phyloP scores from a whole-genome alignment of 208 protist genomes.

The Crithidia acanthocephali region DNA sequence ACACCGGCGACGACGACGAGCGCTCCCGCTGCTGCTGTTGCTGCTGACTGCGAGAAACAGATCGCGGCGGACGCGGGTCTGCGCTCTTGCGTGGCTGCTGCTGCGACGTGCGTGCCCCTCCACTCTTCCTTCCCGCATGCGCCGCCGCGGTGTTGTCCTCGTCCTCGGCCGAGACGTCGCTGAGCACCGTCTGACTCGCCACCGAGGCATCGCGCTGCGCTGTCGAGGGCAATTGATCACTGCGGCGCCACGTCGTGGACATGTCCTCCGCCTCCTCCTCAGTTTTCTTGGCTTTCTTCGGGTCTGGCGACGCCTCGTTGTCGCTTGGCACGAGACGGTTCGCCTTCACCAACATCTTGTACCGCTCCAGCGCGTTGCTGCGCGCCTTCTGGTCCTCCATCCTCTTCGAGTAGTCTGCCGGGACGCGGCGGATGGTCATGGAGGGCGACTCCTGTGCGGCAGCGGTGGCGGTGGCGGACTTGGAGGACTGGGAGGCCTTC shows the following conservation, averaged over 20 bases:
- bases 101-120: neutral
- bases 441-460: slow-evolving; percentile 35
- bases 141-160: neutral
- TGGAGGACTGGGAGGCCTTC: slow-evolving; percentile 2
- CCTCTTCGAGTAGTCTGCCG: slow-evolving; percentile 50
- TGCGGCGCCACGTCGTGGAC: slow-evolving; percentile 20
- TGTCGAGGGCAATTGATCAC: neutral
- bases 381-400: slow-evolving; percentile 56
- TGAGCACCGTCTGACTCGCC: slow-evolving; percentile 28
- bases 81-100: neutral
- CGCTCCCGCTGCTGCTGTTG: slow-evolving; percentile 7
- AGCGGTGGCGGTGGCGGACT: slow-evolving; percentile 6
- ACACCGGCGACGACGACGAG: slow-evolving; percentile 12
- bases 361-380: slow-evolving; percentile 59
- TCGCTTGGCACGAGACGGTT: slow-evolving; percentile 28
- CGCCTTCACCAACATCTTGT: slow-evolving; percentile 54
- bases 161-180: slow-evolving; percentile 25
- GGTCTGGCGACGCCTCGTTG: slow-evolving; percentile 10
- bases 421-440: slow-evolving; percentile 49
- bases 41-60: slow-evolving; percentile 6
- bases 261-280: slow-evolving; percentile 1
- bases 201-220: slow-evolving; percentile 24
- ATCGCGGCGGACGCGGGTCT: neutral
- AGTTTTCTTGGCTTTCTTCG: neutral
- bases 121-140: neutral